These are phyloP conservation scores for Suillus bovinus DNA, from an alignment of 768 basidiomycete genomes.

Conservation along the genomic window DNA sequence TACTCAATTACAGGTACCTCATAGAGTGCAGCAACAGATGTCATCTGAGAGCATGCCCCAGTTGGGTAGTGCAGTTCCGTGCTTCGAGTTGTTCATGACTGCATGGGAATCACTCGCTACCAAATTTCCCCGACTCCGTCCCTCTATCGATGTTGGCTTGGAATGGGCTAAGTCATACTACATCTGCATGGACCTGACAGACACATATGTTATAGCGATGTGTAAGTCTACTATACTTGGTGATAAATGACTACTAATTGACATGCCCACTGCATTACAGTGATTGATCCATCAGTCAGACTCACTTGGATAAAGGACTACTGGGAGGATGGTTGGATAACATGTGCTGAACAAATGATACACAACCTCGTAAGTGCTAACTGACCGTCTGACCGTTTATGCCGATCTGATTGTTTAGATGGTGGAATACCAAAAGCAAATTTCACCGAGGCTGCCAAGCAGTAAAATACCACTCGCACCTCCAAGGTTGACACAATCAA, in stretches of 20 bases:
- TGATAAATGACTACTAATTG: neutral
- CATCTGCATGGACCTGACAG: neutral
- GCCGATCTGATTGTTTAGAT: neutral
- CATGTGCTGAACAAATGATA: neutral
- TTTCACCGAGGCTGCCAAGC: neutral
- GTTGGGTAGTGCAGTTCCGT: neutral
- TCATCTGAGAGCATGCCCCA: neutral
- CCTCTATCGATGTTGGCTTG: neutral
- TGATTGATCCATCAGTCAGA: neutral
- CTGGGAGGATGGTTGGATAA: neutral
- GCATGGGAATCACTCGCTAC: neutral
- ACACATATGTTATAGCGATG: conserved; percentile 5
- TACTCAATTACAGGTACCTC: conserved; percentile 2
- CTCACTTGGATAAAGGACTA: neutral
- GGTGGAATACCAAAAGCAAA: neutral
- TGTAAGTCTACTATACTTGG: neutral
- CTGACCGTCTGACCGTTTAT: neutral
- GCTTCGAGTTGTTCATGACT: conserved; percentile 2
- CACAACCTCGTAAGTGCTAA: neutral
- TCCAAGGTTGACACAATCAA: neutral
- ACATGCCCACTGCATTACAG: neutral
- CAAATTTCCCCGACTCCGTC: neutral
- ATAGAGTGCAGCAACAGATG: conserved; percentile 1
- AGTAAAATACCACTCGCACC: neutral
- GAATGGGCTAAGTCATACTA: conserved; percentile 4